phyloP scores from a whole-genome alignment of 2,329 filamentous ascomycete genomes.

The Acrocalymma vagum region DNA sequence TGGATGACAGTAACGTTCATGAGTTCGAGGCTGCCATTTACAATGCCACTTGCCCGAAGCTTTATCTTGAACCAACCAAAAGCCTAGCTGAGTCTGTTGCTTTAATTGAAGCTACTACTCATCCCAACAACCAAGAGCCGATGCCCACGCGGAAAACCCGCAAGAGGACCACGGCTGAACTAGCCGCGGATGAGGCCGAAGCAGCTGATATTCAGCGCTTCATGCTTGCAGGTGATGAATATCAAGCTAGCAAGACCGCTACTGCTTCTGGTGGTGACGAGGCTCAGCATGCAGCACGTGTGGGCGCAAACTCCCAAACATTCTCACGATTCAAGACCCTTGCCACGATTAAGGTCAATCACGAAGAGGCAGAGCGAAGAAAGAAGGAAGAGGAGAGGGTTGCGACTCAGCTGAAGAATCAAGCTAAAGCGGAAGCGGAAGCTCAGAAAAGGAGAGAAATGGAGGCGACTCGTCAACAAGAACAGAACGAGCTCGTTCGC shows the following conservation, averaged over 20 bases:
- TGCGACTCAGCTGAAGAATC: constrained; percentile 47
- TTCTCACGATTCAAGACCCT: constrained; percentile 94
- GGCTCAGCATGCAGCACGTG: constrained; percentile 61
- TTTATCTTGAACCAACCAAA: constrained; percentile 80
- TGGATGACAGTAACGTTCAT: constrained; percentile 77
- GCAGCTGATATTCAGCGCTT: constrained; percentile 89
- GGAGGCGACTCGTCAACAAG: constrained; percentile 40
- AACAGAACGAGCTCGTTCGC: constrained; percentile 52
- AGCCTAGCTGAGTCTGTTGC: constrained; percentile 73
- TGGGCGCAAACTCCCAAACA: constrained; percentile 79
- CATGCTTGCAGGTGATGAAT: constrained; percentile 92
- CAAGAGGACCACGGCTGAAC: constrained; percentile 92
- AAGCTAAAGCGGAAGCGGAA: constrained; percentile 46
- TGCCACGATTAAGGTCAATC: constrained; percentile 80
- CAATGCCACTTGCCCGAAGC: constrained; percentile 74
- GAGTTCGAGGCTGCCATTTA: constrained; percentile 80
- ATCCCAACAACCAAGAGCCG: constrained; percentile 78
- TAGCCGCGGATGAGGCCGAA: constrained; percentile 92
- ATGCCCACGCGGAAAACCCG: constrained; percentile 87
- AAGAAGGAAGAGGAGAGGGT: constrained; percentile 60
- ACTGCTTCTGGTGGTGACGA: constrained; percentile 73
- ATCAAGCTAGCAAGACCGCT: constrained; percentile 68
- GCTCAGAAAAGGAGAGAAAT: constrained; percentile 43
- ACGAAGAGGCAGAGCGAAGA: constrained; percentile 72
- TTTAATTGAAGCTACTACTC: constrained; percentile 74